Evolutionary conservation across 495 filamentous ascomycete species (phyloP).

Genomic region (Cercophora newfieldiana): DNA sequence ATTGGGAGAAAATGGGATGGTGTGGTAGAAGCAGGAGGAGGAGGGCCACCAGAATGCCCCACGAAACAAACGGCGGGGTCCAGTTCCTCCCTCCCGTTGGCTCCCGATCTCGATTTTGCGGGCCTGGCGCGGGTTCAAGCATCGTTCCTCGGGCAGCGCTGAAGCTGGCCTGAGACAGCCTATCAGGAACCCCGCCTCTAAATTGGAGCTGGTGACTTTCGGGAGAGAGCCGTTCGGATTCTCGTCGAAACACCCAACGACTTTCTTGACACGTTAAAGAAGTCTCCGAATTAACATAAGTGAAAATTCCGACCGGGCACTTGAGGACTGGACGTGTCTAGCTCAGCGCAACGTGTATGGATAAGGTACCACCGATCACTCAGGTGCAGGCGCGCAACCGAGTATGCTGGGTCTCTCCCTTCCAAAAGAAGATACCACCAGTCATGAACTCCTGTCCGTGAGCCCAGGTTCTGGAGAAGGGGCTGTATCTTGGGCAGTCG

Average conservation of each 20-base stretch:
- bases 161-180: not conserved
- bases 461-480: not conserved
- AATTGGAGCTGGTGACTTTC: not conserved
- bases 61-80: conserved; percentile 17
- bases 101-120: conserved; percentile 3
- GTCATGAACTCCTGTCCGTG: not conserved
- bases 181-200: not conserved
- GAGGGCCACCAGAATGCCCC: conserved; percentile 24
- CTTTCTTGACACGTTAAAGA: no score
- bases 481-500: not conserved
- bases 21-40: conserved; percentile 25
- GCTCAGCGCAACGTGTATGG: no score
- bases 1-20: conserved; percentile 17
- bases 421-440: not conserved
- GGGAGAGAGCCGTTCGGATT: not conserved
- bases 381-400: not conserved
- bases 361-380: no score
- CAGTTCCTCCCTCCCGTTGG: conserved; percentile 14
- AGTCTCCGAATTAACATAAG: no score
- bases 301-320: no score
- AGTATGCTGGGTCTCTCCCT: not conserved
- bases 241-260: not conserved
- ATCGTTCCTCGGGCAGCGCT: conserved; percentile 5
- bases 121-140: not conserved
- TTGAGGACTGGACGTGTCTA: no score